A percentile compares a stretch with the other conserved stretches of the same genome.
These are phyloP conservation scores for Schwanniomyces sp. DNA, from an alignment of 805 yeast species.

Conservation along the genomic window DNA sequence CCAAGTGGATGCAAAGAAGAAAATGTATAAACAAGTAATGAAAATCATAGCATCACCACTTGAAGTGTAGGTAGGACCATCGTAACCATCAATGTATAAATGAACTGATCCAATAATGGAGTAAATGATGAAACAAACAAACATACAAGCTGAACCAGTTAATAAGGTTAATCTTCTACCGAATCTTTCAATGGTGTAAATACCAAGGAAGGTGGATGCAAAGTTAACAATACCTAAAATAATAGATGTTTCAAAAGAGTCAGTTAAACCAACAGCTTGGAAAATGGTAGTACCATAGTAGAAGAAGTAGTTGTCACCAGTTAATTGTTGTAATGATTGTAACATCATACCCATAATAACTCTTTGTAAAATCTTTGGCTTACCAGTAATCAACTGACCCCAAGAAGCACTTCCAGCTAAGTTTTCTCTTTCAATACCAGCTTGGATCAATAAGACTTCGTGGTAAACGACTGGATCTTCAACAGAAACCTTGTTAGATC, in stretches of 20 bases:
- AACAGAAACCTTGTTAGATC: conserved; percentile 52
- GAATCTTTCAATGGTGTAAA: conserved; percentile 47
- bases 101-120: conserved; percentile 59
- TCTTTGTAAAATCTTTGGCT: conserved; percentile 60
- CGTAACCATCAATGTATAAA: conserved; percentile 40
- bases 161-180: conserved; percentile 53
- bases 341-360: conserved; percentile 56
- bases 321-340: conserved; percentile 59
- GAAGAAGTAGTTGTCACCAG: conserved; percentile 66
- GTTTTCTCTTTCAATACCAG: conserved; percentile 61
- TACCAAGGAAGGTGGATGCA: conserved; percentile 52
- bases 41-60: conserved; percentile 65
- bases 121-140: conserved; percentile 56
- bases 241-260: conserved; percentile 58
- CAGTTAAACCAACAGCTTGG: conserved; percentile 47
- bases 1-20: conserved; percentile 74
- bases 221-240: conserved; percentile 57
- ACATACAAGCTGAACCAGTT: conserved; percentile 48
- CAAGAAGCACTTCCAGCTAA: conserved; percentile 66
- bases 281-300: conserved; percentile 61
- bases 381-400: conserved; percentile 61
- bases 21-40: conserved; percentile 62
- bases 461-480: conserved; percentile 56
- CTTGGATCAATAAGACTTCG: conserved; percentile 55
- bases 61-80: conserved; percentile 38